These are phyloP conservation scores for Nyctanthes arbortristis DNA, from an alignment of 257 asterid genomes.

Conservation along the genomic window DNA sequence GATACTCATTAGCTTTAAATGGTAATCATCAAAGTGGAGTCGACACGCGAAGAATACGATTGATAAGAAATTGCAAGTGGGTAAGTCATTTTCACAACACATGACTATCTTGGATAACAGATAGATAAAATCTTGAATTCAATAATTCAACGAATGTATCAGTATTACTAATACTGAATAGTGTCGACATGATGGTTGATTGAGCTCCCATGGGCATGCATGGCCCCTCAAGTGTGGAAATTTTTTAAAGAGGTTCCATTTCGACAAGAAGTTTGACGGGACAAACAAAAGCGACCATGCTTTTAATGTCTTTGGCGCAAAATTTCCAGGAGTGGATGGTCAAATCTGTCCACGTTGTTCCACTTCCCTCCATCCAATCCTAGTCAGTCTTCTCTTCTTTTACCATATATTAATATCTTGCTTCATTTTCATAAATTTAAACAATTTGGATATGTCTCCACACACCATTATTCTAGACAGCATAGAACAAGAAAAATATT, in stretches of 20 bases:
- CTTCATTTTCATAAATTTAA: neutral
- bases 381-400: neutral
- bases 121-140: too few relatives aligned
- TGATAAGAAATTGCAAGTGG: too few relatives aligned
- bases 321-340: conserved; percentile 3
- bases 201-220: too few relatives aligned
- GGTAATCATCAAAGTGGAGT: neutral
- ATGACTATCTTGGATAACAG: too few relatives aligned
- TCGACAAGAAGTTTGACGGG: conserved; percentile 1
- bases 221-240: neutral
- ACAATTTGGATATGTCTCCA: conserved; percentile 7
- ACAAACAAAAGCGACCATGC: conserved; percentile 19
- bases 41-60: neutral
- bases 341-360: conserved; percentile 17
- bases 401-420: neutral
- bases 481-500: neutral
- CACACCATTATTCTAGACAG: conserved; percentile 15
- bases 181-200: too few relatives aligned
- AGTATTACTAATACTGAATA: too few relatives aligned
- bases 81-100: too few relatives aligned
- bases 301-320: neutral
- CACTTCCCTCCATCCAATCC: conserved; percentile 3
- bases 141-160: too few relatives aligned
- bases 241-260: conserved; percentile 9
- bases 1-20: neutral